These are phyloP conservation scores for Sphenostylis stenocarpa DNA, from an alignment of 306 rosid genomes.

Conservation along the genomic window DNA sequence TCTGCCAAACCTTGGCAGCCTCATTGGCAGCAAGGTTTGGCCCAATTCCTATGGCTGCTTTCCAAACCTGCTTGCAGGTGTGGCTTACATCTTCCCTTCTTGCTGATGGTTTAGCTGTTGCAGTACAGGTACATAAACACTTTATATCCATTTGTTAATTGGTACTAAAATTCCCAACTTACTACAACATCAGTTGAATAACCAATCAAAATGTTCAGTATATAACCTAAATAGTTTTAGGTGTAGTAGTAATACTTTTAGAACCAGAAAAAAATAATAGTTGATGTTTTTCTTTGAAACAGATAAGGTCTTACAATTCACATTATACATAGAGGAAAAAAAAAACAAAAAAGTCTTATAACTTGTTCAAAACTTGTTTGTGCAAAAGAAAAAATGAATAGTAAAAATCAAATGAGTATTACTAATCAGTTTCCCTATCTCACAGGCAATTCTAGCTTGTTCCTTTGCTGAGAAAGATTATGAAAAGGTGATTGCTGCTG, in stretches of 20 bases:
- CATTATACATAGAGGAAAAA: no score
- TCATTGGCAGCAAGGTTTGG: constrained; percentile 88
- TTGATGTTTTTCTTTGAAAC: no score
- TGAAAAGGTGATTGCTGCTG: constrained; percentile 56
- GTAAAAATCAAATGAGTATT: not conserved
- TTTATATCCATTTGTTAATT: no score
- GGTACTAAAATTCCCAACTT: no score
- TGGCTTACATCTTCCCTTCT: constrained; percentile 95
- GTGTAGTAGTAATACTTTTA: no score
- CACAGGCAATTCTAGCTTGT: constrained; percentile 84
- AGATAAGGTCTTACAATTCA: no score
- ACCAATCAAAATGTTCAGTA: no score
- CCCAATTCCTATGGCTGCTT: constrained; percentile 88
- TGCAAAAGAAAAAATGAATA: not conserved
- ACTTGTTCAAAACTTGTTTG: not conserved
- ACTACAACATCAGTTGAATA: no score
- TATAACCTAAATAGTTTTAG: no score
- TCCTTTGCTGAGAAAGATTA: constrained; percentile 84
- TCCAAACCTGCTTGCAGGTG: constrained; percentile 88
- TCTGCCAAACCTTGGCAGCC: constrained; percentile 90
- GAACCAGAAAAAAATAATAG: no score
- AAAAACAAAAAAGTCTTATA: no score
- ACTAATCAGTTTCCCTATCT: not conserved
- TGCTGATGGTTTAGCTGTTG: constrained; percentile 90
- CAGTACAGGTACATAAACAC: constrained; percentile 67